phyloP scores from a whole-genome alignment of 2,329 filamentous ascomycete genomes.

The Periglandula ipomoeae region DNA sequence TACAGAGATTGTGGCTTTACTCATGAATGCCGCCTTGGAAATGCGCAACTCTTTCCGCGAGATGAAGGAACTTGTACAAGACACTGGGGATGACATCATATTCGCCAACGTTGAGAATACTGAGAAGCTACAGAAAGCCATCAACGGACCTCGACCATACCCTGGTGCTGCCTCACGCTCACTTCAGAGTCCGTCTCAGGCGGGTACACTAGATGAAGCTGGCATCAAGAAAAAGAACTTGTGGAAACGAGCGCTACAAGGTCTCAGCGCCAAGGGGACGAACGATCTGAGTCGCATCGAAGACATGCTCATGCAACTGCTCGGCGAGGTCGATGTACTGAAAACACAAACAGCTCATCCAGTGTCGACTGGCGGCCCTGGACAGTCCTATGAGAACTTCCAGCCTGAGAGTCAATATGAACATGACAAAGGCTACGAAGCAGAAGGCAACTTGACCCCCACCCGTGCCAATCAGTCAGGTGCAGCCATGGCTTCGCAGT shows the following conservation, averaged over 20 bases:
- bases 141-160: slow-evolving; percentile 79
- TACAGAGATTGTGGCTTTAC: slow-evolving; percentile 88
- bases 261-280: slow-evolving; percentile 76
- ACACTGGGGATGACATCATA: slow-evolving; percentile 75
- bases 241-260: slow-evolving; percentile 89
- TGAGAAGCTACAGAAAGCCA: slow-evolving; percentile 71
- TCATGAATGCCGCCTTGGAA: slow-evolving; percentile 88
- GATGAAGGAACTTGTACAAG: slow-evolving; percentile 83
- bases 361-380: slow-evolving; percentile 38
- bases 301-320: slow-evolving; percentile 82
- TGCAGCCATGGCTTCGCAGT: slow-evolving; percentile 55
- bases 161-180: slow-evolving; percentile 57
- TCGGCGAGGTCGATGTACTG: slow-evolving; percentile 82
- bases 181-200: slow-evolving; percentile 45
- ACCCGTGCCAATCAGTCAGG: slow-evolving; percentile 67
- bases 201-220: slow-evolving; percentile 44
- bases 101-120: slow-evolving; percentile 83
- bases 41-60: slow-evolving; percentile 97
- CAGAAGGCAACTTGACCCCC: slow-evolving; percentile 65
- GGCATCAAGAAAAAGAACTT: slow-evolving; percentile 81
- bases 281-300: slow-evolving; percentile 85
- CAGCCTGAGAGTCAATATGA: slow-evolving; percentile 54
- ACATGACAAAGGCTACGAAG: slow-evolving; percentile 69
- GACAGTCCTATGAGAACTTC: slow-evolving; percentile 59
- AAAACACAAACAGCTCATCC: slow-evolving; percentile 48